phyloP scores from a whole-genome alignment of 306 rosid species.

The Quercus variabilis region DNA sequence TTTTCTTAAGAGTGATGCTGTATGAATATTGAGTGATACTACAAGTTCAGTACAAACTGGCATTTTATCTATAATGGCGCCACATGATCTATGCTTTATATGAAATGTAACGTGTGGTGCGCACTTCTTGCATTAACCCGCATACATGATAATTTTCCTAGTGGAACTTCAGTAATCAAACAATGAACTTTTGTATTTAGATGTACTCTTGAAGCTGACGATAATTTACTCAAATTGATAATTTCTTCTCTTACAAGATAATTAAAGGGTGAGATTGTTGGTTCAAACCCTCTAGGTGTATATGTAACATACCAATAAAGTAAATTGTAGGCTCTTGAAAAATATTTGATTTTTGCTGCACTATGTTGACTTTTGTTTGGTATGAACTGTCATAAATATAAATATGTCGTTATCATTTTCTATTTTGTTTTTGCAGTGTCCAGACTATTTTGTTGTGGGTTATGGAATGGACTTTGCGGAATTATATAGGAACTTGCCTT shows the following conservation, averaged over 20 bases:
- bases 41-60: not conserved
- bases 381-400: not conserved
- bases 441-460: conserved; percentile 84
- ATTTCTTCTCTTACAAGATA: too few species aligned
- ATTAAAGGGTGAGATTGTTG: too few species aligned
- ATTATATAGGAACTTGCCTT: conserved; percentile 77
- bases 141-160: not conserved
- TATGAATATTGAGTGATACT: not conserved
- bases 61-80: too few species aligned
- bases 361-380: not conserved
- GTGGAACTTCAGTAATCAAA: not conserved
- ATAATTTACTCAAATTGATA: too few species aligned
- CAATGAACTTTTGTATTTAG: not conserved
- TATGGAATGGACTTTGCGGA: conserved; percentile 90
- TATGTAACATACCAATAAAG: too few species aligned
- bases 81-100: too few species aligned
- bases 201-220: not conserved
- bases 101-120: too few species aligned
- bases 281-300: too few species aligned
- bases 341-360: not conserved
- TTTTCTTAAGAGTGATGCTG: not conserved
- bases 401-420: not conserved
- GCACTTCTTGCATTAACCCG: not conserved
- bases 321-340: not conserved
- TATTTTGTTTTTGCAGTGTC: conserved; percentile 59